Percentiles rank a stretch among this genome's conserved stretches.
These are phyloP conservation scores for Fusarium staphyleae DNA, from an alignment of 2,329 filamentous ascomycete species.

Conservation along the genomic window DNA sequence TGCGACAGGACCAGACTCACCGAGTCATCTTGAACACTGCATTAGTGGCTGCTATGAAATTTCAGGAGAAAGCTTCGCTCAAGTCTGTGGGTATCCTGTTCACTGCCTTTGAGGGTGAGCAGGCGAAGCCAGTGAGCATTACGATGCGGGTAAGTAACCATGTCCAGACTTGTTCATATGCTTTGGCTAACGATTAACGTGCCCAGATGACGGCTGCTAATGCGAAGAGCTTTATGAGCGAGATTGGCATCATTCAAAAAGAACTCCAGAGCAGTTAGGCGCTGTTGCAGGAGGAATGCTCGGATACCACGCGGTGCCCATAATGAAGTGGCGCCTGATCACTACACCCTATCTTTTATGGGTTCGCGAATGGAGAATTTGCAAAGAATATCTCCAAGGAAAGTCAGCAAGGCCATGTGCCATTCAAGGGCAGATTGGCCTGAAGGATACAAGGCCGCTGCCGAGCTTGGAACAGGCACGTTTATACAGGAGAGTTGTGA, in stretches of 20 bases:
- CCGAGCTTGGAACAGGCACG: conserved; percentile 31
- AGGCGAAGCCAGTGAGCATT: conserved; percentile 63
- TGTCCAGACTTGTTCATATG: too few species aligned
- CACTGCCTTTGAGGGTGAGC: conserved; percentile 66
- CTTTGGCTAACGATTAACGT: too few species aligned
- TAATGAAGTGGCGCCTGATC: conserved; percentile 18
- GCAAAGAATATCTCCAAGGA: conserved; percentile 13
- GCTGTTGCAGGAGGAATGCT: conserved; percentile 10
- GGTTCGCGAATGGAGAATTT: conserved; percentile 16
- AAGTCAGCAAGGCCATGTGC: conserved; percentile 13
- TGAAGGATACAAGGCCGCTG: conserved; percentile 28
- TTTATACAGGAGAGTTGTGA: conserved; percentile 20
- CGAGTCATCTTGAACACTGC: conserved; percentile 86
- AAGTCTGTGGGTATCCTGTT: conserved; percentile 75
- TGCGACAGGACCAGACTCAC: conserved; percentile 90
- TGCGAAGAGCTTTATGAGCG: conserved; percentile 59
- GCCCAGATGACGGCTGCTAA: conserved; percentile 61
- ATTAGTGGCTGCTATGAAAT: conserved; percentile 78
- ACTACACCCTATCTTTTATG: conserved; percentile 1
- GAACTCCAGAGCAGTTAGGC: conserved; percentile 54
- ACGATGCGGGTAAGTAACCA: conserved; percentile 63
- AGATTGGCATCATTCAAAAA: conserved; percentile 58
- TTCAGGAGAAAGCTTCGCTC: conserved; percentile 77
- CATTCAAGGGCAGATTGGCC: conserved; percentile 12
- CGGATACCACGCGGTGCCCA: conserved; percentile 13